Percentiles rank a stretch among this genome's conserved stretches.
Evolutionary conservation across 805 yeast species (phyloP).

Genomic region (Yarrowia sp.): DNA sequence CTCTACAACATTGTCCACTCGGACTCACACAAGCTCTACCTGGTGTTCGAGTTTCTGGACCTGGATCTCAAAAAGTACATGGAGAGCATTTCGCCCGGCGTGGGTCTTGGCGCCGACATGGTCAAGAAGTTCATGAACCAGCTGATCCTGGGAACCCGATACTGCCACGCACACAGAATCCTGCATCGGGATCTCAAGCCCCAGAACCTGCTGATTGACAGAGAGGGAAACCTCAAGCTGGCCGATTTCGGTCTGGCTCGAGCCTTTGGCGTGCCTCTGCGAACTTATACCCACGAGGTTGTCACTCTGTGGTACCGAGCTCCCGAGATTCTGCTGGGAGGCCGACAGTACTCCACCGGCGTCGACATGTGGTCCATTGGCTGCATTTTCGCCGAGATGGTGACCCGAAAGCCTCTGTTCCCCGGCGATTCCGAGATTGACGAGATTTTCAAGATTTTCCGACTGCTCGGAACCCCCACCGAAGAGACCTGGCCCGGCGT

Average conservation of each 20-base stretch:
- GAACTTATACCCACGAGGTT: constrained; percentile 96
- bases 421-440: constrained; percentile 99
- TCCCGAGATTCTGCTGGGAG: constrained; percentile 94
- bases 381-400: constrained; percentile 97
- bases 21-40: constrained; percentile 87
- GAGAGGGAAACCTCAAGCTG: constrained; percentile 88
- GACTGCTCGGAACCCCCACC: constrained; percentile 91
- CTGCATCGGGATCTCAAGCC: constrained; percentile 89
- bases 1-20: constrained; percentile 94
- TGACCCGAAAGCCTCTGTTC: constrained; percentile 90
- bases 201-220: constrained; percentile 86
- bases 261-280: constrained; percentile 97
- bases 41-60: constrained; percentile 94
- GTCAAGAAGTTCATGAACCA: constrained; percentile 95
- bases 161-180: constrained; percentile 85
- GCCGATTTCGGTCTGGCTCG: constrained; percentile 98
- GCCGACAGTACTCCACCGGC: constrained; percentile 96
- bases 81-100: constrained; percentile 82
- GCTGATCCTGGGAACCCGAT: constrained; percentile 84
- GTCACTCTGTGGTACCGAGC: constrained; percentile 98
- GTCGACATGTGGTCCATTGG: constrained; percentile 99
- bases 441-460: constrained; percentile 91
- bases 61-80: constrained; percentile 91
- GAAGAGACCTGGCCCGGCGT: constrained; percentile 97
- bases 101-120: constrained; percentile 73